Conservation (phyloP, 345 rosid genomes). For the Punica granatum region DNA sequence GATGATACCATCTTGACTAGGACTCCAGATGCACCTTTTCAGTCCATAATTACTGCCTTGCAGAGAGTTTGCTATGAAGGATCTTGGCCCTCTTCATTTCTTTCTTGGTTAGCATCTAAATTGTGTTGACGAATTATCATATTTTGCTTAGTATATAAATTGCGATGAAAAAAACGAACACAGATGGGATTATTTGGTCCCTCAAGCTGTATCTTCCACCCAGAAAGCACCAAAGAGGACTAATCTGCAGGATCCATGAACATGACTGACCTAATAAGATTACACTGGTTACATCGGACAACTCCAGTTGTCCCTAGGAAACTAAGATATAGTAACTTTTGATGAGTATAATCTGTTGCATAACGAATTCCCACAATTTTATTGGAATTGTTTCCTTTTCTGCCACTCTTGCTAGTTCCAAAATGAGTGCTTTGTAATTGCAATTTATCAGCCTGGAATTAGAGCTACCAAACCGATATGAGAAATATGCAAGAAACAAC, state of each 20-base stretch:
- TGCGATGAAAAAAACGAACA: no score
- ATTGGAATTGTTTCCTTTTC: conserved; percentile 48
- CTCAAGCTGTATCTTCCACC: conserved; percentile 73
- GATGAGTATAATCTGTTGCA: conserved; percentile 32
- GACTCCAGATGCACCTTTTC: neutral
- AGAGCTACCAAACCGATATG: neutral
- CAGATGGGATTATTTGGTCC: conserved; percentile 59
- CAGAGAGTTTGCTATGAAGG: neutral
- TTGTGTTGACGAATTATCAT: no score
- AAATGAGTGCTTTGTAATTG: conserved; percentile 40
- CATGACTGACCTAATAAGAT: neutral
- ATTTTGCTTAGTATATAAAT: no score
- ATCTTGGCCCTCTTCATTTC: neutral
- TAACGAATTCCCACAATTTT: conserved; percentile 57
- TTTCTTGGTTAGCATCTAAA: no score
- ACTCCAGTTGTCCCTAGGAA: neutral
- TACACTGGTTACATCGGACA: no score
- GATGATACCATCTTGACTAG: neutral
- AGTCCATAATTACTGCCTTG: neutral
- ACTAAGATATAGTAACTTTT: conserved; percentile 37
- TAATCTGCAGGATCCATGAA: neutral
- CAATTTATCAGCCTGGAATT: conserved; percentile 60
- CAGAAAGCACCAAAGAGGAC: conserved; percentile 20
- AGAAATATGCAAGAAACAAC: neutral
- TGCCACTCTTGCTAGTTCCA: conserved; percentile 63